Evolutionary conservation across 2,329 filamentous ascomycete species (phyloP), one percentile per base, ranked within the genome.

Genomic region (Neonectria sp.): DNA sequence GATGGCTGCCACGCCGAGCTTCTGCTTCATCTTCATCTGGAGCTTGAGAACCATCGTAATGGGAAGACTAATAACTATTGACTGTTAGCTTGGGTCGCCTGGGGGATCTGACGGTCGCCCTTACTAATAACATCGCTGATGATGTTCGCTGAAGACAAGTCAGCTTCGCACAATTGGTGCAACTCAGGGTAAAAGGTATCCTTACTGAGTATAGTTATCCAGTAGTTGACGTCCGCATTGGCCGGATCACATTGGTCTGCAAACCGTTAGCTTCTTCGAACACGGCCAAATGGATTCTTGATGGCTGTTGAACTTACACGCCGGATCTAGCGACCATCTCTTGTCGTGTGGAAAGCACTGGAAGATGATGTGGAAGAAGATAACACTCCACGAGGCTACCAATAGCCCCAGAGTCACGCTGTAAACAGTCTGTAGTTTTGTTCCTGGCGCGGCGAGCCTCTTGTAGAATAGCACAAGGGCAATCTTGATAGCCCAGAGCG

Each of bases 381-480:
- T 81, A 13, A 76, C 61, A 1, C 76, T 67, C 71, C 75, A 83
- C 0, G 76, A 78, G 1, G 72, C 69, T 0, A 59, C 71, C 33
- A 83, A 57, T 3, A 79, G 67, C 2, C 73, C 78, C 1, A 83
- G 73, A 0, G 79, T 71, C 29, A 79, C 55, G 37, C 81, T 82
- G 73, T 83, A 83, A 1, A 83, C 68, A 6, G 72, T 72, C 57
- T 82, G 78, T 1, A 82, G 62, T 11, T 68, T 77, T 1, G 80
- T 79, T 29, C 79, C 78, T 2, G 75, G 78, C 0, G 75, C 78
- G 3, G 81, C 79, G 21, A 83, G 77, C 40, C 75, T 76, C 43
- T 83, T 83, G 74, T 83, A 83, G 62, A 83, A 82, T 2, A 83
- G 49, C 8, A 83, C 80, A 4, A 83, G 72, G 5, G 81, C 80